Evolutionary conservation across 805 yeast genomes (phyloP).

Genomic region (Kockiozyma suomiensis): DNA sequence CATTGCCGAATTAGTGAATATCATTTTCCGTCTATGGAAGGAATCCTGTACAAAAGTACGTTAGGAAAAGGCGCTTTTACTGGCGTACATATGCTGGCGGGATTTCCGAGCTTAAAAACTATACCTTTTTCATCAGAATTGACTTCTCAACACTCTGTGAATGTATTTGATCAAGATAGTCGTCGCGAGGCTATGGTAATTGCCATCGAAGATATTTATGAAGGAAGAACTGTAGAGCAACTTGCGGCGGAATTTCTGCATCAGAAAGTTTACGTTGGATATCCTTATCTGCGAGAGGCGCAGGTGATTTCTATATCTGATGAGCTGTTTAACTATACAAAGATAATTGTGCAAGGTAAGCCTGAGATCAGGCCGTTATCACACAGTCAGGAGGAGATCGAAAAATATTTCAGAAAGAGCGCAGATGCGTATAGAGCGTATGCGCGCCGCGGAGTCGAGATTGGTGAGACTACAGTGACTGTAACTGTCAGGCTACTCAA

Average conservation of each 20-base stretch:
- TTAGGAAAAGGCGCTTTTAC: constrained; percentile 64
- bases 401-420: constrained; percentile 5
- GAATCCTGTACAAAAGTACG: constrained; percentile 49
- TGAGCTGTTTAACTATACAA: constrained; percentile 52
- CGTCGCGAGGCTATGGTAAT: constrained; percentile 80
- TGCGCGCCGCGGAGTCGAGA: constrained; percentile 54
- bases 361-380: not conserved
- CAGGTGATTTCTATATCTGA: constrained; percentile 66
- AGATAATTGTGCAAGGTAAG: constrained; percentile 41
- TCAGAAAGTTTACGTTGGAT: constrained; percentile 69
- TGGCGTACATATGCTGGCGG: constrained; percentile 77
- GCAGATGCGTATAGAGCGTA: constrained; percentile 7
- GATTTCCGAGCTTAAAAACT: constrained; percentile 83
- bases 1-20: constrained; percentile 70
- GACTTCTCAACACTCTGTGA: constrained; percentile 59
- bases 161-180: constrained; percentile 83
- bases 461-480: constrained; percentile 58
- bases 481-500: constrained; percentile 73
- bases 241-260: constrained; percentile 65
- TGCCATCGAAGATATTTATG: constrained; percentile 53
- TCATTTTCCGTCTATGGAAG: constrained; percentile 53
- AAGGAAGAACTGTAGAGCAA: constrained; percentile 53
- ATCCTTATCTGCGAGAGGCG: constrained; percentile 91
- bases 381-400: constrained; percentile 4
- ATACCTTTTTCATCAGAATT: constrained; percentile 62